Evolutionary conservation across 148 eudicot genomes (phyloP).

Genomic region (Amaranthus cruentus): DNA sequence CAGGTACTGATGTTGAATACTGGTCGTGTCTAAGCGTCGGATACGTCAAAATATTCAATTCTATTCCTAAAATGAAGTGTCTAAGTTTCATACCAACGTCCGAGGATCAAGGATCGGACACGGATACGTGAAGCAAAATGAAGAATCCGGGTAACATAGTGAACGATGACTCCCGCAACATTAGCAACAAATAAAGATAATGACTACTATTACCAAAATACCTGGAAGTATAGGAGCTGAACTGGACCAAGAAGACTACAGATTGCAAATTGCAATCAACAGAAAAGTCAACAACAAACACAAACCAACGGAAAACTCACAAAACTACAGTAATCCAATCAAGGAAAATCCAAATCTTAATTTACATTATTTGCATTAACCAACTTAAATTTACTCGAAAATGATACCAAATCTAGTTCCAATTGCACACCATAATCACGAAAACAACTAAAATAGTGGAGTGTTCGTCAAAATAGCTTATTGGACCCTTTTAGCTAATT

Average conservation of each 20-base stretch:
- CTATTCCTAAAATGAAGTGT: too few species aligned
- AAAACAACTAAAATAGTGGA: neutral
- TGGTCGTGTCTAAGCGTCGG: too few species aligned
- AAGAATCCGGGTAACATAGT: too few species aligned
- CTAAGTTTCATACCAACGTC: too few species aligned
- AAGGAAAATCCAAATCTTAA: conserved; percentile 11
- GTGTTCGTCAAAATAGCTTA: too few species aligned
- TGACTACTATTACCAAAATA: neutral
- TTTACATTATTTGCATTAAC: neutral
- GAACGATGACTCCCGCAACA: neutral
- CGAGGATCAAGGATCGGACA: too few species aligned
- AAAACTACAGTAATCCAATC: neutral
- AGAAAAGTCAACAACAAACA: neutral
- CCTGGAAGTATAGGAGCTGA: too few species aligned
- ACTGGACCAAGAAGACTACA: neutral
- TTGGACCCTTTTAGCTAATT: too few species aligned
- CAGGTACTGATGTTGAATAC: too few species aligned
- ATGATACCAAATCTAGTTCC: neutral
- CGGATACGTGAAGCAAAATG: too few species aligned
- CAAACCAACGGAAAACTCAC: neutral
- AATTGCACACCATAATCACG: neutral
- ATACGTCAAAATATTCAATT: too few species aligned
- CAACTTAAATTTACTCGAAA: neutral
- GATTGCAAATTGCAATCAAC: neutral
- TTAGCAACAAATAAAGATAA: neutral